Evolutionary conservation across 2,329 filamentous ascomycete genomes (phyloP).

Genomic region (Aureobasidium zeae): DNA sequence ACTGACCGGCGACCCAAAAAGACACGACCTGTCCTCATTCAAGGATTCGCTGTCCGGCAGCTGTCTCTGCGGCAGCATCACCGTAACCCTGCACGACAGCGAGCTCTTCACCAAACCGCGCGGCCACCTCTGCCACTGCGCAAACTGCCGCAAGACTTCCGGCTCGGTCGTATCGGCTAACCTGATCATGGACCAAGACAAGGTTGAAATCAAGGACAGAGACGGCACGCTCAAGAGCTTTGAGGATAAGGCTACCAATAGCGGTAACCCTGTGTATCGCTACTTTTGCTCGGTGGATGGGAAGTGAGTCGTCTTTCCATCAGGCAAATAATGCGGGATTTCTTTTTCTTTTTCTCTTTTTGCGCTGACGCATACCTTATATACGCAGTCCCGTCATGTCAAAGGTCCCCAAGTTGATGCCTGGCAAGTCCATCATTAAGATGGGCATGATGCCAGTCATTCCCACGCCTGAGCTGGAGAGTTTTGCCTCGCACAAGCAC

Average conservation of each 20-base stretch:
- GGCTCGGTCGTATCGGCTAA: constrained; percentile 36
- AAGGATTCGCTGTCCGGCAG: constrained; percentile 30
- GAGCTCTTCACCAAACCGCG: constrained; percentile 39
- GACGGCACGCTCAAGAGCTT: constrained; percentile 39
- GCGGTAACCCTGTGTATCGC: constrained; percentile 38
- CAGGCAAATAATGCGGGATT: not conserved
- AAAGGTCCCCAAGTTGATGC: constrained; percentile 20
- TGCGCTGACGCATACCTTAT: constrained; percentile 4
- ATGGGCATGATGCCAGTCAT: constrained; percentile 43
- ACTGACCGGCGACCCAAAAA: constrained; percentile 34
- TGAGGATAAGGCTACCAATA: constrained; percentile 37
- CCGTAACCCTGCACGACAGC: constrained; percentile 40
- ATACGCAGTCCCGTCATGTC: constrained; percentile 43
- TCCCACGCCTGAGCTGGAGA: constrained; percentile 38
- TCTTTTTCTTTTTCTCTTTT: not conserved
- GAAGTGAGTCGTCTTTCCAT: constrained; percentile 29
- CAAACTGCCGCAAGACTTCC: constrained; percentile 43
- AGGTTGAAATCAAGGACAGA: constrained; percentile 38
- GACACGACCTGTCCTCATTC: constrained; percentile 29
- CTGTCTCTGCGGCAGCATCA: constrained; percentile 41
- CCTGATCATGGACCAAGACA: constrained; percentile 35
- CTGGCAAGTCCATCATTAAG: constrained; percentile 41
- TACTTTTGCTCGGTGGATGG: constrained; percentile 40
- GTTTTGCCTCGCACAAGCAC: constrained; percentile 37
- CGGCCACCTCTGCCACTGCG: constrained; percentile 43